phyloP scores from a whole-genome alignment of 805 yeast species.

The Cyberlindnera samutprakarnensis region DNA sequence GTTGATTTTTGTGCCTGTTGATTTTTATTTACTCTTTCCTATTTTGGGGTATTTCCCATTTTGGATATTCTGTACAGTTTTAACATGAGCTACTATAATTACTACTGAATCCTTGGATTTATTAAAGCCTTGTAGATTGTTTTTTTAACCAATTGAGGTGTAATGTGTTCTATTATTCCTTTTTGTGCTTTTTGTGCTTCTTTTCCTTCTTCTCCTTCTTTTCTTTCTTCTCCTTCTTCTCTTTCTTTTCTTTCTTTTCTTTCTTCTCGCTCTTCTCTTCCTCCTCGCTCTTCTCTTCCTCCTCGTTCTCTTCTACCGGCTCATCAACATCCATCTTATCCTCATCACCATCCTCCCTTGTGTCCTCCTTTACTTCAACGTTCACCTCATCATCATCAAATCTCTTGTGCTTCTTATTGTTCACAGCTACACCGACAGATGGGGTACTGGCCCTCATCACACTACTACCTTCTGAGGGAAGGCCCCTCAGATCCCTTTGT shows the following conservation, averaged over 20 bases:
- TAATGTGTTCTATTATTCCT: no score
- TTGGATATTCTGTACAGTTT: no score
- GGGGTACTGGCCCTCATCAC: conserved; percentile 8
- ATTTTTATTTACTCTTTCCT: no score
- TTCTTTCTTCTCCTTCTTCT: conserved; percentile 11
- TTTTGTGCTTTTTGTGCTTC: conserved; percentile 2
- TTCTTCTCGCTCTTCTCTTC: conserved; percentile 8
- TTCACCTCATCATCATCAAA: conserved; percentile 11
- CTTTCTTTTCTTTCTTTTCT: conserved; percentile 11
- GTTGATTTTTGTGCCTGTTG: no score
- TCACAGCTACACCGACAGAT: conserved; percentile 2
- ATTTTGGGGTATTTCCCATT: no score
- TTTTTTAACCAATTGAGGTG: no score
- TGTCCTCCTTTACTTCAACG: conserved; percentile 1
- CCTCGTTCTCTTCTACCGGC: conserved; percentile 2
- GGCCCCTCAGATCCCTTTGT: conserved; percentile 72
- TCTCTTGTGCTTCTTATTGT: conserved; percentile 16
- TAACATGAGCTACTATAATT: no score
- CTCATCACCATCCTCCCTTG: conserved; percentile 2
- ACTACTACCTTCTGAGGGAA: conserved; percentile 48
- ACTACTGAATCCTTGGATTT: no score
- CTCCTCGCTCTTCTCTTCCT: conserved; percentile 6
- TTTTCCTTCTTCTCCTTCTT: conserved; percentile 5
- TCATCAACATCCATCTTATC: conserved; percentile 10
- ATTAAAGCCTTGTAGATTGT: no score